Evolutionary conservation across 208 protist genomes (phyloP), one percentile per base, ranked within the genome.

Genomic region (Wallacemonas sp.): DNA sequence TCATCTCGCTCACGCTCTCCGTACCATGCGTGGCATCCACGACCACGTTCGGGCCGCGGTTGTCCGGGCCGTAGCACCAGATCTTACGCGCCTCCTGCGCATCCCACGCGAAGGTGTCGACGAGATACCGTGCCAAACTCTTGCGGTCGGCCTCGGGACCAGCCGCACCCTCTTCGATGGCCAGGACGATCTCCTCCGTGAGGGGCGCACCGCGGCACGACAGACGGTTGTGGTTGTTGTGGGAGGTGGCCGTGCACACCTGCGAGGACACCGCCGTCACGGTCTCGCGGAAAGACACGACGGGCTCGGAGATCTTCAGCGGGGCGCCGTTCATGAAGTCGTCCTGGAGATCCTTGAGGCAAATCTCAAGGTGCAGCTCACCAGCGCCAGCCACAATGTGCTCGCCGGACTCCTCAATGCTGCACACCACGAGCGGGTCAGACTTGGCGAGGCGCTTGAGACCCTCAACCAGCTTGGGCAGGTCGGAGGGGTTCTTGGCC

Each of bases 221-320:
- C 27, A 99, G 72, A 86, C 99, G 87, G 90, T 99, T 99, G 88
- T 99, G 98, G 85, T 99, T 99, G 98, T 99, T 99, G 26, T 81
- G 77, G 62, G 81, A 88, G 67, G 83, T 88, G 54, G 85, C 79
- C 52, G 87, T 66, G 67, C 74, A 99, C 91, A 61, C 98, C 97
- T 91, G 98, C 98, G 69, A 94, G 62, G 67, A 99, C 47, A 81
- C 54, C 47, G 73, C 84, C 46, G 82, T 94, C 65, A 99, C 94
- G 30, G 99, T 99, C 87, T 99, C 99, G 69, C 98, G 90, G 94
- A 98, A 99, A 27, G 97, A 98, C 54, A 99, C 98, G 38, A 99
- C 97, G 47, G 85, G 85, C 68, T 99, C 96, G 32, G 97, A 98
- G 61, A 97, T 96, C 60, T 84, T 97, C 66, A 99, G 80, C 48